Base-by-base conservation (phyloP, 257 asterid species). In the Nicotiana undulata region DNA sequence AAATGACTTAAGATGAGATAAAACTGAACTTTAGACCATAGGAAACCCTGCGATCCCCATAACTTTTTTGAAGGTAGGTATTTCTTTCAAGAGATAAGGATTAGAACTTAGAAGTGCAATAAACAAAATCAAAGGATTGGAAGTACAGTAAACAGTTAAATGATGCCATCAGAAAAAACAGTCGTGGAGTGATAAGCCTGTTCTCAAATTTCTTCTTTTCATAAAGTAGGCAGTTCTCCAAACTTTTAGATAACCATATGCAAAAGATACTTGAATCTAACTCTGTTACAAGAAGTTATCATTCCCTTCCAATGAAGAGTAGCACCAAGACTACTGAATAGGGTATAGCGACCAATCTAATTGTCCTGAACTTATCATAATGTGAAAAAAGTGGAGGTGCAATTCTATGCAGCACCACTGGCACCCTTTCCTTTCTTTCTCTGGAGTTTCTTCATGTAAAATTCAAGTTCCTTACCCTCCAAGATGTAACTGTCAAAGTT, bases 341-440 rank as follows among this genome's bases (percentile, higher is more conserved):
- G 46, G 74, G 76, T 20, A 63, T 46, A 44, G 26, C 24, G n/a
- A 63, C 17, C 61, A 58, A 63, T 78, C 75, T 61, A 22, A 59
- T 4, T 9, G 79, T 79, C 28, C 55, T 78, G 40, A 24, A 44
- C n/a, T 31, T 40, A 18, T 10, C 29, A 24, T 60, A 79, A 24
- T 79, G 17, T 79, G 28, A 60, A 64, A 40, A 79, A 63, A 26
- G 5, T 44, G 31, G n/a, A 63, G 63, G 37, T 79, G 74, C 37
- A 66, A 46, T 18, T 79, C 28, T 26, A 79, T 17, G 82, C 76
- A 40, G 76, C 63, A 63, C 63, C 76, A 79, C 82, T 24, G 13
- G 82, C 82, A 46, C 51, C 82, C 82, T 63, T 79, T 15, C 82
- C 82, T 79, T 79, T 79, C 82, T 79, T 78, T 65, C 49, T 78